Evolutionary conservation across 2,329 filamentous ascomycete species (phyloP), one percentile per base, ranked within the genome.

Genomic region (Fusarium multiceps): DNA sequence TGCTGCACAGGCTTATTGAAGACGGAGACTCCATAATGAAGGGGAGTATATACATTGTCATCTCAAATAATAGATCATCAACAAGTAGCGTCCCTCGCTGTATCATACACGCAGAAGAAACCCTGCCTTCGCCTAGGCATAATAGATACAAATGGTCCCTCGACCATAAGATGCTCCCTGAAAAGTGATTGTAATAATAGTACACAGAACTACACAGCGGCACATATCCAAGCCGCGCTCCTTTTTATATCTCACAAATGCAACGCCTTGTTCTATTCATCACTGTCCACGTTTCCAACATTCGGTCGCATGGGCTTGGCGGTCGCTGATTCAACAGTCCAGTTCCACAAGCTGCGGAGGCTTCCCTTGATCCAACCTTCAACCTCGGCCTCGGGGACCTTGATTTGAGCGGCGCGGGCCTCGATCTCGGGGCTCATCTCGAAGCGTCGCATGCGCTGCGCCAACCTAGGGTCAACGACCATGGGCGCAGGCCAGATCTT

Each of bases 391-490:
- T 90, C 86, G 0, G 89, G 87, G 16, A 91, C 85, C 28, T 84
- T 84, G 56, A 94, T 88, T 59, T 82, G 81, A 47, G 85, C 83
- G 1, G 90, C 90, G 59, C 89, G 86, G 37, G 86, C 87, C 78
- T 94, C 92, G 37, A 94, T 90, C 62, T 92, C 91, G 0, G 87
- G 82, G 14, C 80, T 82, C 25, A 97, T 81, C 76, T 91, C 87
- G 75, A 96, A 97, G 55, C 88, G 88, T 59, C 92, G 87, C 95
- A 98, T 98, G 55, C 93, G 89, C 74, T 86, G 85, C 7, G 87
- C 88, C 66, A 98, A 90, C 40, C 94, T 87, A 14, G 88, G 82
- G 77, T 99, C 94, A 12, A 97, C 78, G 4, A 92, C 89, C 55
- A 98, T 83, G 13, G 90, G 87, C 56, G 90, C 88, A 11, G 91